Conservation (phyloP, 371 early-diverging fungal genomes). For the Agmasoma carcini region DNA sequence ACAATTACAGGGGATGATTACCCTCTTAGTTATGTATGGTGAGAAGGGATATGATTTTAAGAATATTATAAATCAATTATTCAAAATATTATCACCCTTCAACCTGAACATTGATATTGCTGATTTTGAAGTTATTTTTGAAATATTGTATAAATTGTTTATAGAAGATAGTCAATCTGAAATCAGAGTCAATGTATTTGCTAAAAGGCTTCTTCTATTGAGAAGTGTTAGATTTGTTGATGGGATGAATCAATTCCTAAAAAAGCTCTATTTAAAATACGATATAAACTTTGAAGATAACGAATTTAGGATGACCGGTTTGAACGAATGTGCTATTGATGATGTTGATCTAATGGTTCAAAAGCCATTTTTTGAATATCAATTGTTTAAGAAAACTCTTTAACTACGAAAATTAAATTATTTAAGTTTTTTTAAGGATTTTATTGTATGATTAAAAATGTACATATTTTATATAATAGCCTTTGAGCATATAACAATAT, state of each 20-base stretch:
- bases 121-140: not conserved
- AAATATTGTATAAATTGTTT: conserved; percentile 21
- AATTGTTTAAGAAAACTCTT: not conserved
- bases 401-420: no score
- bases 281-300: conserved; percentile 31
- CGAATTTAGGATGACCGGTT: not conserved
- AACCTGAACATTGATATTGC: not conserved
- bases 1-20: conserved; percentile 18
- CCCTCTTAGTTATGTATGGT: conserved; percentile 22
- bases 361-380: conserved; percentile 3
- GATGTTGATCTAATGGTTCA: not conserved
- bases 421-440: no score
- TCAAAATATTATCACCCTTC: conserved; percentile 17
- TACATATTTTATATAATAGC: no score
- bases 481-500: no score
- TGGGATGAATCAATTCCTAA: conserved; percentile 7
- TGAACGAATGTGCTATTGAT: not conserved
- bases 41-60: conserved; percentile 29
- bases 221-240: conserved; percentile 12
- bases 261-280: conserved; percentile 9
- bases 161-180: conserved; percentile 33
- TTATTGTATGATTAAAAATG: no score
- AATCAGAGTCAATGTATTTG: conserved; percentile 20
- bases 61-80: conserved; percentile 18
- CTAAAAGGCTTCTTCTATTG: conserved; percentile 19